Percentiles rank a stretch among this genome's conserved stretches.
Evolutionary conservation across 352 stramenopile species (phyloP).

Genomic region (Blastocystis sp.): DNA sequence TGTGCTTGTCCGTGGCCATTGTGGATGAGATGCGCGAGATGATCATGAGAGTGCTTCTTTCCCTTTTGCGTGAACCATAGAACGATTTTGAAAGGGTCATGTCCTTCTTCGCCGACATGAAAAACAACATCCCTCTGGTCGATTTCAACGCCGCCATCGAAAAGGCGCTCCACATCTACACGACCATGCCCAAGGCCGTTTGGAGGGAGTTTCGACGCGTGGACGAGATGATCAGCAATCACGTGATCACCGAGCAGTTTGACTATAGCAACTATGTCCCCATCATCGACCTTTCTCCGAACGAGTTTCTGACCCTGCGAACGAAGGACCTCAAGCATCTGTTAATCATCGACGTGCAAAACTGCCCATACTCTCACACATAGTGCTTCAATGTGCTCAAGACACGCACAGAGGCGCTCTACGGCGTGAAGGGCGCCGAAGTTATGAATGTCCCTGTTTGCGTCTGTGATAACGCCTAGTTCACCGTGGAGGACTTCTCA

Average conservation of each 20-base stretch:
- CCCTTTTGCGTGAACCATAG: not conserved
- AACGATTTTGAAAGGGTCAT: constrained; percentile 40
- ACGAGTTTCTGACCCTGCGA: constrained; percentile 8
- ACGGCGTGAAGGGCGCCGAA: not conserved
- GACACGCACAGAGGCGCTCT: constrained; percentile 15
- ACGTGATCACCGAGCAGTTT: constrained; percentile 17
- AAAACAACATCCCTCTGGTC: constrained; percentile 55
- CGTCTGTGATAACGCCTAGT: not conserved
- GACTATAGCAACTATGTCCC: not conserved
- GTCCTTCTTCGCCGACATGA: constrained; percentile 32
- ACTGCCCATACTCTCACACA: not conserved
- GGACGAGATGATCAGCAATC: constrained; percentile 8
- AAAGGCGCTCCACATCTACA: constrained; percentile 47
- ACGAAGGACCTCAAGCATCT: constrained; percentile 23
- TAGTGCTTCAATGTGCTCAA: constrained; percentile 61
- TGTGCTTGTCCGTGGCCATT: constrained; percentile 52
- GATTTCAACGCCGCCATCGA: constrained; percentile 23
- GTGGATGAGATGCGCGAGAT: constrained; percentile 26
- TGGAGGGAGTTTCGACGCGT: constrained; percentile 19
- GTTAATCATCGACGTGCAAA: constrained; percentile 23
- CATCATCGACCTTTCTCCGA: constrained; percentile 6
- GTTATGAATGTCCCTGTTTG: constrained; percentile 22
- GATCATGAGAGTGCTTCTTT: constrained; percentile 16
- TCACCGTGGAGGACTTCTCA: constrained; percentile 5
- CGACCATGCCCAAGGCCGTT: constrained; percentile 2